Percentiles rank a stretch among this genome's conserved stretches.
phyloP scores from a whole-genome alignment of 139 green algal genomes.

The Pleodorina starrii region DNA sequence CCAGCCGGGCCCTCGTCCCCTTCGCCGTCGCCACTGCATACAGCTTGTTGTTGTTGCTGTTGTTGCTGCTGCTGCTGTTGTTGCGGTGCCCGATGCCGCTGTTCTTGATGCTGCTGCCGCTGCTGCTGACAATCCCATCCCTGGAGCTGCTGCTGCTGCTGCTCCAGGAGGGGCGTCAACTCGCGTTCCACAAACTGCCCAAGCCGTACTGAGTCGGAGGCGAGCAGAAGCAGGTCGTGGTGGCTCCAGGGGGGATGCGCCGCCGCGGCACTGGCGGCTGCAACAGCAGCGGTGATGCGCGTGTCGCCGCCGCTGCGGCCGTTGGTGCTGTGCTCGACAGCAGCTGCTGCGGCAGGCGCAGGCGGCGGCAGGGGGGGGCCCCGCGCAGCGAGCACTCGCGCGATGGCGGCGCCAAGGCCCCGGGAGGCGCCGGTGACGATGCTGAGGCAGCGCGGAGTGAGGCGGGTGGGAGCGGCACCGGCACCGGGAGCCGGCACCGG shows the following conservation, averaged over 20 bases:
- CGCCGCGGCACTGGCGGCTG: too few species aligned
- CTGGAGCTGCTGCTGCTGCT: not conserved
- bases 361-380: not conserved
- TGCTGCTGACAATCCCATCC: too few species aligned
- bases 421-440: constrained; percentile 35
- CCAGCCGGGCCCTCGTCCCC: too few species aligned
- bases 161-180: not conserved
- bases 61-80: too few species aligned
- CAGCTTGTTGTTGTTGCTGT: too few species aligned
- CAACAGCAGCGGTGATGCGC: too few species aligned
- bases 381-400: not conserved
- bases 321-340: not conserved
- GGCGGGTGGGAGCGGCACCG: too few species aligned
- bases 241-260: too few species aligned
- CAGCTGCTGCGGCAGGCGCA: not conserved
- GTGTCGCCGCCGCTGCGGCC: not conserved
- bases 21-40: too few species aligned
- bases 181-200: not conserved
- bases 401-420: constrained; percentile 31
- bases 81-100: too few species aligned
- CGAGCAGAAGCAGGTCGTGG: constrained; percentile 35
- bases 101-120: not conserved
- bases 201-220: not conserved
- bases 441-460: not conserved
- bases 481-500: too few species aligned